A percentile compares a stretch with the other conserved stretches of the same genome.
phyloP scores from a whole-genome alignment of 2,329 filamentous ascomycete genomes.

The Scedosporium aurantiacum region DNA sequence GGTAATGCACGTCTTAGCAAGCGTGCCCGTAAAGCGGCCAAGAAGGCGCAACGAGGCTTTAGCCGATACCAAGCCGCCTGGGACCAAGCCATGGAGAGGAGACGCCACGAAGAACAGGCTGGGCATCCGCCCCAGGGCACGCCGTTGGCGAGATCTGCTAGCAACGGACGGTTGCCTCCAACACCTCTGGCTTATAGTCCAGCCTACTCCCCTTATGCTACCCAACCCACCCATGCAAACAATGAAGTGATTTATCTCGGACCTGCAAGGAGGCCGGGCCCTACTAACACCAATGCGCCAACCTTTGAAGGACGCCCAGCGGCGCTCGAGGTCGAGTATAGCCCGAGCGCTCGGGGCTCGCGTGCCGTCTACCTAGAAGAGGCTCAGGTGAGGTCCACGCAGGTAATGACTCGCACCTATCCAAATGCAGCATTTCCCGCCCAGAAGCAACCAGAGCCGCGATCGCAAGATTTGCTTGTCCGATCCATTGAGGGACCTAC shows the following conservation, averaged over 20 bases:
- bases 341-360: neutral
- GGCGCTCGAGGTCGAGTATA: neutral
- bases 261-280: neutral
- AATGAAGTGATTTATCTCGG: neutral
- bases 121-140: neutral
- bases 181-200: neutral
- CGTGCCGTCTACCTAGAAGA: neutral
- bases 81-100: constrained; percentile 6
- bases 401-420: constrained; percentile 1
- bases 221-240: neutral
- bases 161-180: neutral
- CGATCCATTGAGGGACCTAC: constrained; percentile 2
- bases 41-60: constrained; percentile 4
- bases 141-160: neutral
- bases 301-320: neutral
- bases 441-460: neutral
- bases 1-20: neutral
- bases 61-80: constrained; percentile 7
- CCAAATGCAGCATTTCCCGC: neutral
- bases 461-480: constrained; percentile 3
- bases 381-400: neutral
- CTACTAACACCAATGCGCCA: neutral
- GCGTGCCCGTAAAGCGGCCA: constrained; percentile 3
- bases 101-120: neutral
- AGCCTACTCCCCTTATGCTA: neutral